Base-by-base conservation (phyloP, 345 rosid species). In the Heritiera fomes region DNA sequence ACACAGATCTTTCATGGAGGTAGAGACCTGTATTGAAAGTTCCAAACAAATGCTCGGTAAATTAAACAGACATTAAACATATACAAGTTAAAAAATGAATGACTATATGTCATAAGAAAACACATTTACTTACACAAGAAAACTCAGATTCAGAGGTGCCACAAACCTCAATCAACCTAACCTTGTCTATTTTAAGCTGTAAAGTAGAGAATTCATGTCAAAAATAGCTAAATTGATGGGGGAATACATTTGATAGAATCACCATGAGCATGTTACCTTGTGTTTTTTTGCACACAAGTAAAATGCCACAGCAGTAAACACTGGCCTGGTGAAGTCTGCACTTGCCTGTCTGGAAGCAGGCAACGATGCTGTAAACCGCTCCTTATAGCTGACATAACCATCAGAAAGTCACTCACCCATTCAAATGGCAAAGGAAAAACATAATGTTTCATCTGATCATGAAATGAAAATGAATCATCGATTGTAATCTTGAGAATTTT, bases 101-200 rank as follows among this genome's bases (percentile, higher is more conserved):
- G 18, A 68, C 20, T 20, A 53, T 17, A 14, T 18, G 50, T 9
- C 15, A 15, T n/a, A 18, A 15, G 4, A 34, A 61, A 73, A n/a
- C 41, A 34, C 32, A 17, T 52, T 52, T 52, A 78, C 99, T 90
- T 86, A 94, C 98, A 77, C 86, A 83, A 77, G 90, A 83, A 82
- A 96, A 96, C 80, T 94, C 98, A 30, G 93, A 77, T 83, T 94
- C 97, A 64, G 98, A 89, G 45, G 95, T 88, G 46, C 99, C 99
- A 73, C 97, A 94, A 70, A 92, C 93, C 75, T 96, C 98, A 53
- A 92, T 94, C 88, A 96, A 70, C 88, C 87, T 94, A 64, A 81
- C 74, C 80, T 92, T 96, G 81, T 96, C 99, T 45, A 91, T 81
- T 87, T 90, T 96, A 12, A 96, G 95, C 98, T 95, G 94, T 61